Evolutionary conservation across 1,284 basidiomycete species (phyloP).

Genomic region (Melampsora americana): DNA sequence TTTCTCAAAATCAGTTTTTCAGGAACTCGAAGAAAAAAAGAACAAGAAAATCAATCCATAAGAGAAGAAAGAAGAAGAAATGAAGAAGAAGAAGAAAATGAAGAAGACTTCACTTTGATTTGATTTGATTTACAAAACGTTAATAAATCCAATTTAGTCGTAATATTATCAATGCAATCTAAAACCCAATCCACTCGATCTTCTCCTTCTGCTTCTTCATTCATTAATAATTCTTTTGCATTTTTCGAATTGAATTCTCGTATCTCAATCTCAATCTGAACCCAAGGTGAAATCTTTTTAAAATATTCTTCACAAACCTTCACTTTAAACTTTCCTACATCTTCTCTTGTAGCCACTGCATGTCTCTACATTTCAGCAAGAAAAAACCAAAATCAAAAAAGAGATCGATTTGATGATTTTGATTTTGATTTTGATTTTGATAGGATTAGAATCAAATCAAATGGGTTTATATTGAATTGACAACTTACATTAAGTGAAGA

Average conservation of each 20-base stretch:
- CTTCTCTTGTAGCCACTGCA: conserved; percentile 81
- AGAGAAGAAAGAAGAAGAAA: too few species aligned
- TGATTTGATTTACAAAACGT: conserved; percentile 12
- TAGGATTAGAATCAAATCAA: background rate
- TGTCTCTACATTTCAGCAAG: conserved; percentile 62
- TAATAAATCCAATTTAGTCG: conserved; percentile 65
- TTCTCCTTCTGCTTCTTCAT: conserved; percentile 60
- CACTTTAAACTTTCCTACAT: conserved; percentile 95
- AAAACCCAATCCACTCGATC: conserved; percentile 81
- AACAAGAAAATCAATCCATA: too few species aligned
- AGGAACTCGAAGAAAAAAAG: too few species aligned
- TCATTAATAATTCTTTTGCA: conserved; percentile 62
- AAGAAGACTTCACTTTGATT: conserved; percentile 17
- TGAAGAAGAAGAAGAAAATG: too few species aligned
- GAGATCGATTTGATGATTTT: background rate
- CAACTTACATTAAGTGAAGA: conserved; percentile 70
- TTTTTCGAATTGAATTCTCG: conserved; percentile 74
- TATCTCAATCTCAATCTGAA: conserved; percentile 73
- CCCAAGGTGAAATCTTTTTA: conserved; percentile 67
- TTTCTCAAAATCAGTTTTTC: too few species aligned
- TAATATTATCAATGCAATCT: conserved; percentile 96
- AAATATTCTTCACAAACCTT: conserved; percentile 70
- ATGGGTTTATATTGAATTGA: background rate
- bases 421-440: too few species aligned
- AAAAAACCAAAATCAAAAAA: background rate